Percentiles rank a stretch among this genome's conserved stretches.
phyloP scores from a whole-genome alignment of 2,329 filamentous ascomycete genomes.

The Fusarium domesticum region DNA sequence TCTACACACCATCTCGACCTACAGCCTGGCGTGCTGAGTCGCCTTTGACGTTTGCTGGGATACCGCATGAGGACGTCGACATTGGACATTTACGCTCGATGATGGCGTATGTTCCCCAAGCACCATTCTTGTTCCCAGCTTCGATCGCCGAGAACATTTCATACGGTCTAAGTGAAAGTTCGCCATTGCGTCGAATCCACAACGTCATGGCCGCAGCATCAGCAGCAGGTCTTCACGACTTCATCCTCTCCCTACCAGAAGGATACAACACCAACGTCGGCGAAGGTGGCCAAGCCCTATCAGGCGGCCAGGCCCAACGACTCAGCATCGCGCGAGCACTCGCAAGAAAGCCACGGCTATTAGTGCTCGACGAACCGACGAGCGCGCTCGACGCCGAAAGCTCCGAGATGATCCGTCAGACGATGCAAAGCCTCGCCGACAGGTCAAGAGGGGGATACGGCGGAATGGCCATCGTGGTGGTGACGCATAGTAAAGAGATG shows the following conservation, averaged over 20 bases:
- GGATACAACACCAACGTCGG: conserved; percentile 65
- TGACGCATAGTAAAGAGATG: conserved; percentile 83
- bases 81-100: conserved; percentile 56
- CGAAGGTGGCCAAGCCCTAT: conserved; percentile 70
- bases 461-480: conserved; percentile 68
- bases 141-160: conserved; percentile 77
- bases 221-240: conserved; percentile 68
- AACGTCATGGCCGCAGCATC: conserved; percentile 52
- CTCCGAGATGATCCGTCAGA: conserved; percentile 61
- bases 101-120: conserved; percentile 68
- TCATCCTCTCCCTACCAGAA: conserved; percentile 65
- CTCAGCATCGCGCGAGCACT: conserved; percentile 79
- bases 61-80: conserved; percentile 58
- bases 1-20: conserved; percentile 53
- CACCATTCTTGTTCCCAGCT: conserved; percentile 72
- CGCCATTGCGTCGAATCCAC: conserved; percentile 43
- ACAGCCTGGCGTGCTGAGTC: conserved; percentile 4
- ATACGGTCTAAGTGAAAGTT: conserved; percentile 66
- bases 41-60: conserved; percentile 56
- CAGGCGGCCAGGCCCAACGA: conserved; percentile 79
- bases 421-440: conserved; percentile 54
- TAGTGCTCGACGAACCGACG: conserved; percentile 86
- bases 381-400: conserved; percentile 71
- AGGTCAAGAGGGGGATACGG: conserved; percentile 16
- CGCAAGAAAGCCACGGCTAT: conserved; percentile 63